Evolutionary conservation across 805 yeast species (phyloP), one percentile per base, ranked within the genome.

Genomic region (Komagataella mondaviorum): DNA sequence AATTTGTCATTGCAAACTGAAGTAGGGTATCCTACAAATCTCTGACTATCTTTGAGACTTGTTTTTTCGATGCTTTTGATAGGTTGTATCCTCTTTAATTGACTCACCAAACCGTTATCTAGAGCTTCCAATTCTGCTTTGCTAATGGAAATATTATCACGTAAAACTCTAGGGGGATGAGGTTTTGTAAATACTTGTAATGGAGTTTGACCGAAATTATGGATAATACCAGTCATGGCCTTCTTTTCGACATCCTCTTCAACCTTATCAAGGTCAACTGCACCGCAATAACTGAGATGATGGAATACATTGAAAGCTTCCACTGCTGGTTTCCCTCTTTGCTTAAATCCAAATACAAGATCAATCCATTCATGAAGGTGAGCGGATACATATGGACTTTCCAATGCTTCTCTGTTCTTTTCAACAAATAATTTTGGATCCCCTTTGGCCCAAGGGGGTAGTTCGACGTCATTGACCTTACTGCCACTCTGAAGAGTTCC

Each of bases 161-260:
- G 39, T 8, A 30, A 64, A 2, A 70, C 77, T 51, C 73, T 70
- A 23, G 60, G 55, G 1, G 85, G 83, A 63, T 88, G 96, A 0
- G 89, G 83, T 50, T 74, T 75, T 16, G 67, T 69, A 57, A 89
- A 87, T 8, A 89, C 67, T 57, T 84, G 86, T 49, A 76, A 60
- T 1, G 96, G 96, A 0, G 95, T 88, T 61, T 88, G 96, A 0
- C 96, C 96, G 71, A 88, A 88, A 64, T 88, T 88, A 61, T 89
- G 93, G 50, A 88, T 88, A 57, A 85, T 85, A 1, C 95, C 90
- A 20, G 88, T 84, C 2, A 85, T 73, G 1, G 95, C 91, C 44
- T 80, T 71, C 55, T 82, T 74, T 63, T 88, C 95, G 54, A 76
- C 72, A 44, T 81, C 88, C 60, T 88, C 90, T 54, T 77, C 72